Percentiles rank a stretch among this genome's conserved stretches.
phyloP scores from a whole-genome alignment of 2,329 filamentous ascomycete genomes.

The Paraphoma chrysanthemicola region DNA sequence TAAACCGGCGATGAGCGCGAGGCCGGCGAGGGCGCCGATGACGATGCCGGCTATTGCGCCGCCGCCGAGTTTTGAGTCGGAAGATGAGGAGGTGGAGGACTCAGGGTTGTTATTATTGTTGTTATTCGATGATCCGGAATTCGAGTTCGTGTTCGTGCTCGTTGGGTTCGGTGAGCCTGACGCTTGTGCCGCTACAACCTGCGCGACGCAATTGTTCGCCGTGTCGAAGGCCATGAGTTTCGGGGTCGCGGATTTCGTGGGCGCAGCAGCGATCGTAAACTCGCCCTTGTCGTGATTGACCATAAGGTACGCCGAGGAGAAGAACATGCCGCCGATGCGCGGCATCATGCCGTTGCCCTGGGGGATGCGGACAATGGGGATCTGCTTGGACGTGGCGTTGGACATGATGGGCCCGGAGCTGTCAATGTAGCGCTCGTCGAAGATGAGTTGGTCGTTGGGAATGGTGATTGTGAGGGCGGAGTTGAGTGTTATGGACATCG shows the following conservation, averaged over 20 bases:
- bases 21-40: slow-evolving; percentile 1
- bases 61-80: background rate
- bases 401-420: background rate
- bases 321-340: slow-evolving; percentile 14
- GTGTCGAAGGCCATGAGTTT: slow-evolving; percentile 10
- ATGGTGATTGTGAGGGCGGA: slow-evolving; percentile 2
- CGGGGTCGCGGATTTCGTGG: background rate
- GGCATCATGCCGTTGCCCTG: slow-evolving; percentile 5
- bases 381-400: background rate
- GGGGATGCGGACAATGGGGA: slow-evolving; percentile 11
- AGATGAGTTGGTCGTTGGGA: slow-evolving; percentile 11
- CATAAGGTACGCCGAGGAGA: slow-evolving; percentile 8
- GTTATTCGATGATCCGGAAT: background rate
- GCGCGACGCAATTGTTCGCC: slow-evolving; percentile 1
- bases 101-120: background rate
- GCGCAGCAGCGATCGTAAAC: slow-evolving; percentile 9
- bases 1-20: background rate
- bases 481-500: slow-evolving; percentile 2
- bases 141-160: background rate
- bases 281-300: slow-evolving; percentile 13
- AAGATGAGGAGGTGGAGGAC: background rate
- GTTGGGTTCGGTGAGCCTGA: background rate
- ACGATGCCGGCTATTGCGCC: slow-evolving; percentile 8
- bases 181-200: background rate
- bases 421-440: slow-evolving; percentile 9